Evolutionary conservation across 305 asterid species (phyloP).

Genomic region (Fraxinus sp.): DNA sequence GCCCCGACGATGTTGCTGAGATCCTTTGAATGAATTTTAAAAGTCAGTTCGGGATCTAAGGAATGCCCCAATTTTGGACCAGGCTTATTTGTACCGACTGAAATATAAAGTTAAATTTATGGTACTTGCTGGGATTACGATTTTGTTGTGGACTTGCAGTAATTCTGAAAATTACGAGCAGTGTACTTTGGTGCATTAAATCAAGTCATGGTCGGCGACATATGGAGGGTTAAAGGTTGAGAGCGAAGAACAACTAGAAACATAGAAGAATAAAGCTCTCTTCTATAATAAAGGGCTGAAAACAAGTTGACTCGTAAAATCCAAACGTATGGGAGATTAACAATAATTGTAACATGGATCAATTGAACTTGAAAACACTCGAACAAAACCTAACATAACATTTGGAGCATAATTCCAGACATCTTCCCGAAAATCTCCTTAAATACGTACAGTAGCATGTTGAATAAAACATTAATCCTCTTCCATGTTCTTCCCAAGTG

Average conservation of each 20-base stretch:
- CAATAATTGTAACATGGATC: constrained; percentile 9
- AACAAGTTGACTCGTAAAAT: constrained; percentile 20
- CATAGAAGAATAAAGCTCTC: background rate
- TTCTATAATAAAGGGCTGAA: constrained; percentile 16
- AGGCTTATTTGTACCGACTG: background rate
- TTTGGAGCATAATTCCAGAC: constrained; percentile 15
- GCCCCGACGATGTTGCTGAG: background rate
- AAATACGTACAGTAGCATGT: constrained; percentile 31
- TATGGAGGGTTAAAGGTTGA: background rate
- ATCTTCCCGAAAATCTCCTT: constrained; percentile 31
- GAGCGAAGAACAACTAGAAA: background rate
- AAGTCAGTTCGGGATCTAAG: background rate
- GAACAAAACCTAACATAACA: constrained; percentile 6
- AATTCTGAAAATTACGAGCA: background rate
- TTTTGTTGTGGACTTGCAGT: background rate
- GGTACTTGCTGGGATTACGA: background rate
- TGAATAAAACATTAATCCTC: constrained; percentile 11
- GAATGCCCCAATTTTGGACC: background rate
- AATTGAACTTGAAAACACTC: background rate
- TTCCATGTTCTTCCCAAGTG: background rate
- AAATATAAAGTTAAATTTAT: background rate
- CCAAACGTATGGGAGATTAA: constrained; percentile 18
- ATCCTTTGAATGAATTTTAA: background rate
- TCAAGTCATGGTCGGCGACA: background rate
- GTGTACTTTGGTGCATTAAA: background rate